A percentile compares a stretch with the other conserved stretches of the same genome.
Evolutionary conservation across 2,329 filamentous ascomycete species (phyloP).

Genomic region (Trichoderma semiorbis): DNA sequence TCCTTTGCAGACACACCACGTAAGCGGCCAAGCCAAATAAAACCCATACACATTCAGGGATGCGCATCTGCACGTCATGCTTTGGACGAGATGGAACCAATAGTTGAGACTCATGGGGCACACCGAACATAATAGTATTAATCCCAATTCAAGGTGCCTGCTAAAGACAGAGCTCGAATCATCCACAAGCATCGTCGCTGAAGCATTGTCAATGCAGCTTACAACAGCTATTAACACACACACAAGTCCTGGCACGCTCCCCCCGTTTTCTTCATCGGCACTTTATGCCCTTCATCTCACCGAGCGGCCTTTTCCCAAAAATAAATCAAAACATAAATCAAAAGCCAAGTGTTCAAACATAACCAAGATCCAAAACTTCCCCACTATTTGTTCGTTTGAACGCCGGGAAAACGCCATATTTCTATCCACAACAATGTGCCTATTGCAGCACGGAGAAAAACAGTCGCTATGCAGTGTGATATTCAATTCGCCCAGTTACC

Average conservation of each 20-base stretch:
- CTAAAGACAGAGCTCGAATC: constrained; percentile 5
- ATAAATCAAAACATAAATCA: background rate
- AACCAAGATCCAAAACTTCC: constrained; percentile 10
- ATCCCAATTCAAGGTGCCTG: constrained; percentile 3
- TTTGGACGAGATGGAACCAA: background rate
- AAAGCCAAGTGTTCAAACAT: background rate
- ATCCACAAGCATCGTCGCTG: background rate
- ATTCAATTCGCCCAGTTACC: constrained; percentile 37
- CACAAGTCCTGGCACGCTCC: background rate
- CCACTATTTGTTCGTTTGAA: constrained; percentile 16
- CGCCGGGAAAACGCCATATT: constrained; percentile 13
- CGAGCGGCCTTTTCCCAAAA: background rate
- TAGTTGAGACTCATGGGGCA: background rate
- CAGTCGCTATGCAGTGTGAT: constrained; percentile 55
- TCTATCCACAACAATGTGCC: constrained; percentile 17
- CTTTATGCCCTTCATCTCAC: background rate
- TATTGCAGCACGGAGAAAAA: constrained; percentile 29
- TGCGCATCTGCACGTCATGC: background rate
- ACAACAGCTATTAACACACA: constrained; percentile 7
- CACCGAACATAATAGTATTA: constrained; percentile 12
- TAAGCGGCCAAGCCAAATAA: background rate
- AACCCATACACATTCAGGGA: background rate
- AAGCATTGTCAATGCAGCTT: background rate
- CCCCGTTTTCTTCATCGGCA: background rate
- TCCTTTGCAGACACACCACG: background rate